Evolutionary conservation across 176 grass and related monocot species (phyloP), one percentile per base, ranked within the genome.

Genomic region (Carex parvula): DNA sequence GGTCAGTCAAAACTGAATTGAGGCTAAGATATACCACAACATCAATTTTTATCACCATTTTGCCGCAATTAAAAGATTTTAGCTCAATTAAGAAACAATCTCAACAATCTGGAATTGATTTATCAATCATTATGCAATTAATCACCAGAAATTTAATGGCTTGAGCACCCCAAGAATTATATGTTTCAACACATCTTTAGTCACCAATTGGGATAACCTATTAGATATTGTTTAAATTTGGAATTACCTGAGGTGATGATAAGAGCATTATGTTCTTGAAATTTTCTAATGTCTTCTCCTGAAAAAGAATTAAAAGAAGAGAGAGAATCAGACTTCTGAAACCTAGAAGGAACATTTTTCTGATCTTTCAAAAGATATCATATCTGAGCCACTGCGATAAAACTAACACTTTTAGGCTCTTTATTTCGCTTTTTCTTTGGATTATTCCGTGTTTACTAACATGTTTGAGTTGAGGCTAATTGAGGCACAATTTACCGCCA

Each of bases 251-350:
- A 9, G 95, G 92, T 8, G 95, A 97, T 9, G 95, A 97, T 46
- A 97, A 81, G 15, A 97, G 77, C 29, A 97, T 91, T 82, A 94
- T 94, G 75, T 97, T 94, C 77, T 87, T 94, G 62, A 97, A 97
- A 84, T 92, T 85, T 82, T 97, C 95, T 42, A 97, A 52, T 64
- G 95, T 94, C 78, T 94, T 97, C 77, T 90, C 78, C 95, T 97
- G 89, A 18, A 82, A 91, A 82, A 89, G 22, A 41, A 91, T 80
- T 73, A 71, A 11, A 83, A 8, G 16, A 42, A 70, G 67, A 70
- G 14, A 68, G 6, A 55, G 46, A 60, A 79, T 66, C 67, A 12
- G 24, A 26, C 65, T 12, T 83, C 20, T 41, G 56, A 89, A 24
- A 56, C 46, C 10, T 78, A 73, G 8, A 8, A 16, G 10, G 4